These are phyloP conservation scores for Starmerella apis DNA, from an alignment of 805 yeast species.

Conservation along the genomic window DNA sequence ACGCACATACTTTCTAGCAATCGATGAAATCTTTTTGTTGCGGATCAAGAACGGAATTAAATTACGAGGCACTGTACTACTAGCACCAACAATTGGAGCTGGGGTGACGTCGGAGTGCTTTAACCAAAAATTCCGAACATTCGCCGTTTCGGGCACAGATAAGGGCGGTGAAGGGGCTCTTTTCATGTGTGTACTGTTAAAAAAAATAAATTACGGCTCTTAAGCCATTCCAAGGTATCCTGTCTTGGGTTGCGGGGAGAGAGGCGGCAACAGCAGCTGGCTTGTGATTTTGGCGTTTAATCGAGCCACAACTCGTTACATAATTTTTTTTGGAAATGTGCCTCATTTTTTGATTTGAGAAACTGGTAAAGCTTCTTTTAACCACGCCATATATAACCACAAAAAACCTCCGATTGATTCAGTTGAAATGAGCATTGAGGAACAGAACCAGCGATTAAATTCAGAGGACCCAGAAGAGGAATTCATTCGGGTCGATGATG, in stretches of 20 bases:
- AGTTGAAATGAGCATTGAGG: neutral
- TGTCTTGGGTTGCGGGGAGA: no score
- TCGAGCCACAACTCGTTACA: conserved; percentile 8
- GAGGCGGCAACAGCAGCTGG: neutral
- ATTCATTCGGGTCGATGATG: conserved; percentile 24
- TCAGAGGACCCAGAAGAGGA: conserved; percentile 7
- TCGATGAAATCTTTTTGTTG: conserved; percentile 13
- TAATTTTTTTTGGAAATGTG: neutral
- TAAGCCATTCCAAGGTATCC: no score
- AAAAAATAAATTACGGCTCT: no score
- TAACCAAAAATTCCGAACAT: conserved; percentile 15
- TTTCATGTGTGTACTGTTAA: no score
- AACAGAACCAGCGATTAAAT: neutral
- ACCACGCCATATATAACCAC: no score
- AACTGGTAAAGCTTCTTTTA: no score
- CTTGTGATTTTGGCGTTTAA: neutral
- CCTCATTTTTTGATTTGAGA: neutral
- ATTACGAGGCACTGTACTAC: conserved; percentile 8
- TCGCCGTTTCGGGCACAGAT: neutral
- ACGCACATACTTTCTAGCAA: conserved; percentile 12
- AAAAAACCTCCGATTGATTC: neutral
- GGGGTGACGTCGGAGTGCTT: conserved; percentile 8
- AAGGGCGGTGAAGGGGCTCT: neutral
- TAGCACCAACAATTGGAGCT: conserved; percentile 12
- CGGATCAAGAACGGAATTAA: conserved; percentile 17